phyloP scores from a whole-genome alignment of 2,329 filamentous ascomycete genomes.

The Aspergillus jensenii region DNA sequence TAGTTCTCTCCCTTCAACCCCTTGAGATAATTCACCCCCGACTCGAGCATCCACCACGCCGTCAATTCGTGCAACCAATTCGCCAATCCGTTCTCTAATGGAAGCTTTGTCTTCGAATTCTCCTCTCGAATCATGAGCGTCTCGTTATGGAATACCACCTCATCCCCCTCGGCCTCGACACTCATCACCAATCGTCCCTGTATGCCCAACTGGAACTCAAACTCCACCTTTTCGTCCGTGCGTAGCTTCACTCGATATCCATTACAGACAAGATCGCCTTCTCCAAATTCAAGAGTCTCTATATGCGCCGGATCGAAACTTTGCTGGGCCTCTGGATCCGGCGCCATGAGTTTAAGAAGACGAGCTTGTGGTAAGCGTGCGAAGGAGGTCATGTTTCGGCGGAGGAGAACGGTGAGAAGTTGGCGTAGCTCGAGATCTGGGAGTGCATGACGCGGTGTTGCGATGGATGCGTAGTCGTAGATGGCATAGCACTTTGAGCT shows the following conservation, averaged over 20 bases:
- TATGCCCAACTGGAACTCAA: slow-evolving; percentile 24
- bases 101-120: slow-evolving; percentile 22
- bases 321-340: slow-evolving; percentile 11
- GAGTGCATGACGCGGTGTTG: slow-evolving; percentile 21
- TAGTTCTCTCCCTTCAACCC: slow-evolving; percentile 16
- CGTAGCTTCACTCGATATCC: slow-evolving; percentile 29
- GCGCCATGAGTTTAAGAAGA: slow-evolving; percentile 23
- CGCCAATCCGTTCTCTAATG: slow-evolving; percentile 29
- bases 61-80: slow-evolving; percentile 34
- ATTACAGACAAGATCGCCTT: slow-evolving; percentile 34
- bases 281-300: slow-evolving; percentile 25
- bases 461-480: slow-evolving; percentile 24
- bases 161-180: slow-evolving; percentile 15
- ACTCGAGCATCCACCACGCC: slow-evolving; percentile 39
- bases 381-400: slow-evolving; percentile 36
- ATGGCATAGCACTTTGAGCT: slow-evolving; percentile 20
- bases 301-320: slow-evolving; percentile 30
- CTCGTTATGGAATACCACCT: slow-evolving; percentile 28
- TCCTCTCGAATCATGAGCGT: slow-evolving; percentile 24
- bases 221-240: slow-evolving; percentile 29
- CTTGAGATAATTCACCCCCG: slow-evolving; percentile 31
- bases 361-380: slow-evolving; percentile 34
- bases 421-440: slow-evolving; percentile 16
- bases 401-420: slow-evolving; percentile 30
- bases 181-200: slow-evolving; percentile 28